Evolutionary conservation across 345 rosid species (phyloP), one percentile per base, ranked within the genome.

Genomic region (Heritiera fomes): DNA sequence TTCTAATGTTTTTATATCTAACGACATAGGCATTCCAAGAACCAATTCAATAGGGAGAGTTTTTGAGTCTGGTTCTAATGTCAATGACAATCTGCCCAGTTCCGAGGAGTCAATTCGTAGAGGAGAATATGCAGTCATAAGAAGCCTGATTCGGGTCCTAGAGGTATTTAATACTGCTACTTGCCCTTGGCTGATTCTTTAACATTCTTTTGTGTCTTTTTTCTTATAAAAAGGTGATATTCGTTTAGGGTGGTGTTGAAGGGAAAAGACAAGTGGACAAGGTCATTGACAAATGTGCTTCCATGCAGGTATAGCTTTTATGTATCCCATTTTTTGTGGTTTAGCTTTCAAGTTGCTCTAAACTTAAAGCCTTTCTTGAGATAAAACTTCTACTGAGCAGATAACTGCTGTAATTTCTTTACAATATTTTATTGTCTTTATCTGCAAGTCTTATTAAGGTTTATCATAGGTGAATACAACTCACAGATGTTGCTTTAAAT

Each of bases 271-370:
- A 92, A 85, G 98, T 96, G 55, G 99, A 96, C 82, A 92, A 90
- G 86, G 98, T 96, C 83, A 96, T 96, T 78, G 99, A 96, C 88
- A 93, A 92, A 87, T 96, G 99, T 85, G 87, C 99, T 72, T 89
- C 97, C 81, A 96, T 96, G 99, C 99, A 96, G 97, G 99, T 96
- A 86, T 78, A 64, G 62, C 34, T 71, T 77, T 75, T 47, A 63
- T 58, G 69, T 20, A 2, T 78, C 63, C 49, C 80, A 53, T 76
- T 70, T 69, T 59, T 78, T 66, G 56, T 23, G 15, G 77, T 72
- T 60, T 73, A 64, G 64, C 64, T 81, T 61, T 56, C 53, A 46
- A 62, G 74, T 65, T 65, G 52, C 77, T 65, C 17, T 17, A 53
- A 78, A 77, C 32, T 67, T 15, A 23, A 56, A 9, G 41, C 28